Conservation (phyloP, 495 filamentous ascomycete genomes). For the Platismatia glauca region DNA sequence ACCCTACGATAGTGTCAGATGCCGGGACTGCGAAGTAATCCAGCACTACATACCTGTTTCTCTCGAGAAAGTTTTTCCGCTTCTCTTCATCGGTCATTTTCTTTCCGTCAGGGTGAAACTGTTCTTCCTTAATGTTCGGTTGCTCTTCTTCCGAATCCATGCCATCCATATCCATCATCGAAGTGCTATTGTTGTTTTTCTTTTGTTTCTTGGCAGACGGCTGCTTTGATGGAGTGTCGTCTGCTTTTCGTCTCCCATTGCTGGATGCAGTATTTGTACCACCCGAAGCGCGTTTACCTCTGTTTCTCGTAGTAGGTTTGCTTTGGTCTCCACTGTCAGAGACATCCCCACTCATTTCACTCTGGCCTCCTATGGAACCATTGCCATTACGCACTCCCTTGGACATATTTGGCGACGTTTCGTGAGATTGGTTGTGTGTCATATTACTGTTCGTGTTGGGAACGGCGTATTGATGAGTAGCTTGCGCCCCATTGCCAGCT, state of each 20-base stretch:
- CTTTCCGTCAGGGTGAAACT: conserved; percentile 38
- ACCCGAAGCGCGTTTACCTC: conserved; percentile 57
- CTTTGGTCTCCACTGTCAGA: conserved; percentile 62
- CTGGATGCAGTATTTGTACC: conserved; percentile 34
- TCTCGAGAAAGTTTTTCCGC: conserved; percentile 91
- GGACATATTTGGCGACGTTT: conserved; percentile 30
- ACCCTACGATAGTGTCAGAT: conserved; percentile 49
- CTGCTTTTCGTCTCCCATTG: conserved; percentile 70
- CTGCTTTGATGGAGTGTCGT: conserved; percentile 59
- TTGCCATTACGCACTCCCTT: conserved; percentile 30
- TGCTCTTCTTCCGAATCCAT: conserved; percentile 49
- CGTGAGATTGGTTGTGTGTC: conserved; percentile 25
- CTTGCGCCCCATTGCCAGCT: conserved; percentile 50
- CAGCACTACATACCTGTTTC: conserved; percentile 68
- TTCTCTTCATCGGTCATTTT: conserved; percentile 99
- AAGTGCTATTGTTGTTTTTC: conserved; percentile 32
- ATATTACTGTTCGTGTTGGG: conserved; percentile 38
- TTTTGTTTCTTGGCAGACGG: conserved; percentile 65
- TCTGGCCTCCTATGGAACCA: conserved; percentile 37
- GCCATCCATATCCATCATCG: conserved; percentile 41
- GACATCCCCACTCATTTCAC: conserved; percentile 59
- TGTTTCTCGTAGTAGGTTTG: conserved; percentile 53
- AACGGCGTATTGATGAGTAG: conserved; percentile 45
- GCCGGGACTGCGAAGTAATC: background rate
- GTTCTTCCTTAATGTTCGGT: conserved; percentile 44